Percentiles rank a stretch among this genome's conserved stretches.
Evolutionary conservation across 768 basidiomycete species (phyloP).

Genomic region (Boletus barrowsii): DNA sequence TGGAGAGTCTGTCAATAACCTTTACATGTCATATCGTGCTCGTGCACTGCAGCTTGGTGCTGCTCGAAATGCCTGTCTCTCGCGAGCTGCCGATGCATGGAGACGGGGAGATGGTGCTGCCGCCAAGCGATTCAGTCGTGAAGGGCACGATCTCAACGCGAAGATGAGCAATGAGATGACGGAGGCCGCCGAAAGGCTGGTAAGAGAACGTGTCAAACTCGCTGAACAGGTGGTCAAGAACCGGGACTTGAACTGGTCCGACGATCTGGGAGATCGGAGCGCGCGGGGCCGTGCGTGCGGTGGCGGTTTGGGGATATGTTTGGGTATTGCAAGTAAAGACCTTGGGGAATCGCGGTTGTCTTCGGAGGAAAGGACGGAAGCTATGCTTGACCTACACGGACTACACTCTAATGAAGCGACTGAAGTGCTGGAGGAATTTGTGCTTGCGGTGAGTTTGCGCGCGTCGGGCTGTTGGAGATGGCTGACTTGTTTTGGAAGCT

Average conservation of each 20-base stretch:
- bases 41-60: slow-evolving; percentile 90
- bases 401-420: slow-evolving; percentile 92
- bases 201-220: slow-evolving; percentile 74
- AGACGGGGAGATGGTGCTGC: slow-evolving; percentile 92
- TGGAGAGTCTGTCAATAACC: slow-evolving; percentile 69
- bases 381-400: slow-evolving; percentile 86
- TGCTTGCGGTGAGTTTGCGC: slow-evolving; percentile 64
- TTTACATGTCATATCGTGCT: slow-evolving; percentile 89
- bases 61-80: slow-evolving; percentile 90
- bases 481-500: slow-evolving; percentile 45
- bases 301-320: slow-evolving; percentile 76
- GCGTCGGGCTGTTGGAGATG: not conserved
- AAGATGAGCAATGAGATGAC: slow-evolving; percentile 88
- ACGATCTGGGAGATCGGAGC: slow-evolving; percentile 78
- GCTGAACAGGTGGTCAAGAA: slow-evolving; percentile 73
- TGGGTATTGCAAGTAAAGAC: slow-evolving; percentile 76
- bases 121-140: slow-evolving; percentile 90
- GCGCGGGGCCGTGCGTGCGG: slow-evolving; percentile 74
- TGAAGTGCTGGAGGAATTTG: slow-evolving; percentile 85
- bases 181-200: slow-evolving; percentile 79
- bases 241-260: slow-evolving; percentile 73
- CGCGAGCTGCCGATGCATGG: slow-evolving; percentile 95
- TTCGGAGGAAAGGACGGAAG: slow-evolving; percentile 88
- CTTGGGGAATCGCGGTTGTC: slow-evolving; percentile 53
- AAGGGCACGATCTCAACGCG: slow-evolving; percentile 90